A percentile compares a stretch with the other conserved stretches of the same genome.
Conservation (phyloP, 352 stramenopile species). For the Globisporangium viniferum region DNA sequence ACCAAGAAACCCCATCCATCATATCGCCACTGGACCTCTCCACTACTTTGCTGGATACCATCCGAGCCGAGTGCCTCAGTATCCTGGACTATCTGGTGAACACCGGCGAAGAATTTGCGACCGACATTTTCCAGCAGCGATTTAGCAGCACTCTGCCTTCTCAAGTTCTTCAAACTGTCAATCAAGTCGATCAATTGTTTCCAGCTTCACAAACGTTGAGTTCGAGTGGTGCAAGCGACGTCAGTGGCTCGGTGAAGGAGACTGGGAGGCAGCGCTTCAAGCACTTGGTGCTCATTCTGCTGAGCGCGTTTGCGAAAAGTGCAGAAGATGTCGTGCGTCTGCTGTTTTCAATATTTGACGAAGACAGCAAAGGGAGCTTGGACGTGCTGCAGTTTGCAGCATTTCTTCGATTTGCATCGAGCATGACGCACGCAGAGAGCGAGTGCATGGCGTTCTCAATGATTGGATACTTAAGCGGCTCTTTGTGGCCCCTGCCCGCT, state of each 20-base stretch:
- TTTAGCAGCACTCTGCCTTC: neutral
- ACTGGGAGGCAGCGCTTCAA: constrained; percentile 14
- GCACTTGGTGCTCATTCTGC: constrained; percentile 29
- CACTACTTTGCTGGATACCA: neutral
- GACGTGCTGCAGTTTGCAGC: constrained; percentile 17
- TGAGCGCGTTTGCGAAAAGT: constrained; percentile 25
- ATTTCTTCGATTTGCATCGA: constrained; percentile 20
- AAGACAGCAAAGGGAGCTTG: constrained; percentile 26
- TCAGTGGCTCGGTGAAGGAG: neutral
- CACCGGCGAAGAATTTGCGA: constrained; percentile 6
- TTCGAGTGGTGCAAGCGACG: too few species aligned
- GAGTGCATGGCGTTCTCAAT: constrained; percentile 15
- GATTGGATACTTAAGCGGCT: neutral
- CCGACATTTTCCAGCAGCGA: constrained; percentile 14
- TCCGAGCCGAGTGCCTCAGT: constrained; percentile 8
- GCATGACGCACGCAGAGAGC: constrained; percentile 15
- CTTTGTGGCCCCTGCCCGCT: constrained; percentile 11
- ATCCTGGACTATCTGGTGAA: constrained; percentile 14
- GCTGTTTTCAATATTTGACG: constrained; percentile 45
- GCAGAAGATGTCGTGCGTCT: constrained; percentile 32
- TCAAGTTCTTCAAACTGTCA: neutral
- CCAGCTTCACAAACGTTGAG: neutral
- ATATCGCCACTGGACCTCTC: constrained; percentile 5
- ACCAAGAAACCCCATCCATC: neutral
- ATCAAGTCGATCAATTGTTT: neutral